These are phyloP conservation scores for Polysphondylium violaceum DNA, from an alignment of 78 protist species.

Conservation along the genomic window DNA sequence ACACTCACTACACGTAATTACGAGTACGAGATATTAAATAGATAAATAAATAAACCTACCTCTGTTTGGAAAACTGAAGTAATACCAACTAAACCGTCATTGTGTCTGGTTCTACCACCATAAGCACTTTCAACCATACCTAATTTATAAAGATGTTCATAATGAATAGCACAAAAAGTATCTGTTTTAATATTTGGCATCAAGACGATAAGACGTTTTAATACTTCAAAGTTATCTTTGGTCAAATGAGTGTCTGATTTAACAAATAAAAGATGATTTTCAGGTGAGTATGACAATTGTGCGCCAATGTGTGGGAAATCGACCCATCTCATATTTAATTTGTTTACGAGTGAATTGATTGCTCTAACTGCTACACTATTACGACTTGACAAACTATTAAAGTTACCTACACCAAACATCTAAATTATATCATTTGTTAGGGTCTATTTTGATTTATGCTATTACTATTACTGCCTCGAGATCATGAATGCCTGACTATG, in stretches of 20 bases:
- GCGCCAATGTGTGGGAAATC: constrained; percentile 47
- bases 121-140: constrained; percentile 58
- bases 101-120: constrained; percentile 77
- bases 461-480: not conserved
- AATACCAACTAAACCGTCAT: constrained; percentile 44
- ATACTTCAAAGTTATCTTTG: constrained; percentile 56
- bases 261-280: constrained; percentile 53
- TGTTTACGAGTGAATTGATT: constrained; percentile 21
- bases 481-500: not conserved
- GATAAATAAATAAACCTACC: not conserved
- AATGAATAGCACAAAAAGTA: constrained; percentile 50
- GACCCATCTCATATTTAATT: constrained; percentile 44
- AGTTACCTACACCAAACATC: constrained; percentile 77
- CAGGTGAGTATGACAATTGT: constrained; percentile 57
- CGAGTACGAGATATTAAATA: too few species aligned
- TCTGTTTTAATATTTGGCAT: constrained; percentile 65
- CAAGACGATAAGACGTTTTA: constrained; percentile 24
- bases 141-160: constrained; percentile 70
- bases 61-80: constrained; percentile 68
- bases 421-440: not conserved
- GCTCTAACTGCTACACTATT: constrained; percentile 65
- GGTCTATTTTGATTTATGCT: not conserved
- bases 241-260: constrained; percentile 58
- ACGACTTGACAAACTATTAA: constrained; percentile 49
- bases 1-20: too few species aligned